Evolutionary conservation across 2,329 filamentous ascomycete species (phyloP).

Genomic region (Ceratocystis alfenasii): DNA sequence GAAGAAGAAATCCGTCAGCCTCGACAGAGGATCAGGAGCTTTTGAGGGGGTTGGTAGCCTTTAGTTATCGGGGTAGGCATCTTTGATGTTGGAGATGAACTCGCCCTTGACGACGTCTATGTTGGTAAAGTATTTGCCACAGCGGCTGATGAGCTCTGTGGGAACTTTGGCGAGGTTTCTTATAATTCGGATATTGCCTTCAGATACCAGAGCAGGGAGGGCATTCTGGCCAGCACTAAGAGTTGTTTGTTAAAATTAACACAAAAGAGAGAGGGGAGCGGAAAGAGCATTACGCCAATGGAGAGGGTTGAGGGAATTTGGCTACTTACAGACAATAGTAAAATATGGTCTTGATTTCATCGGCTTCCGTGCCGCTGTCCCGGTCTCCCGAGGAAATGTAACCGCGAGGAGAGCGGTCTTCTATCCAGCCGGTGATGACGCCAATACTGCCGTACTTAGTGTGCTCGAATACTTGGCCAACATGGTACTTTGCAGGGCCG

Average conservation of each 20-base stretch:
- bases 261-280: neutral
- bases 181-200: conserved; percentile 67
- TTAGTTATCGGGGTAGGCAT: conserved; percentile 79
- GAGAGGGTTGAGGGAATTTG: too few relatives aligned
- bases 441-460: conserved; percentile 66
- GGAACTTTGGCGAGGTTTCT: conserved; percentile 36
- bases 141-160: conserved; percentile 50
- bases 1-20: neutral
- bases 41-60: neutral
- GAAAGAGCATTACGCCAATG: neutral
- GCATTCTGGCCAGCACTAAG: conserved; percentile 17
- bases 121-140: conserved; percentile 78
- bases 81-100: conserved; percentile 71
- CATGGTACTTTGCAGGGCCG: conserved; percentile 37
- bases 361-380: conserved; percentile 32
- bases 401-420: conserved; percentile 26
- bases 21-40: neutral
- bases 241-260: neutral
- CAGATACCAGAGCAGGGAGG: conserved; percentile 31
- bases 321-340: conserved; percentile 74
- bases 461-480: conserved; percentile 80
- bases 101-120: conserved; percentile 55
- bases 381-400: conserved; percentile 1
- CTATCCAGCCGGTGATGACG: conserved; percentile 79
- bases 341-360: conserved; percentile 50